Evolutionary conservation across 2,329 filamentous ascomycete species (phyloP).

Genomic region (Colletotrichum incanum): DNA sequence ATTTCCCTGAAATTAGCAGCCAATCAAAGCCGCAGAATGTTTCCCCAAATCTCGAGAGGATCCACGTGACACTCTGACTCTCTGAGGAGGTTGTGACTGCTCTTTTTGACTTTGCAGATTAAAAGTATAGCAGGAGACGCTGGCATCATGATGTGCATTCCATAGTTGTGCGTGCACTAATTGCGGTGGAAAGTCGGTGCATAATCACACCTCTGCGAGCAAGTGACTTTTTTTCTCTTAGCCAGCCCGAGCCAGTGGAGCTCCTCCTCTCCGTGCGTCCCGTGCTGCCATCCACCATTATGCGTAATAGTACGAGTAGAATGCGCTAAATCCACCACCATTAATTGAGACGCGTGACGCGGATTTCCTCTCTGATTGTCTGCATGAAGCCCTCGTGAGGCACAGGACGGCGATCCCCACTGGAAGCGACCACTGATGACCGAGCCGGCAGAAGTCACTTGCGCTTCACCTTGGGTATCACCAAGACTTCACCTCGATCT

Average conservation of each 20-base stretch:
- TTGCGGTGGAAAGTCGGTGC: not conserved
- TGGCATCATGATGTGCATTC: not conserved
- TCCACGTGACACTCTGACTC: constrained; percentile 54
- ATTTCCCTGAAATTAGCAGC: constrained; percentile 50
- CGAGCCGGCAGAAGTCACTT: not conserved
- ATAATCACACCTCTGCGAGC: constrained; percentile 14
- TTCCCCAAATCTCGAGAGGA: constrained; percentile 29
- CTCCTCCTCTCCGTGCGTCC: not conserved
- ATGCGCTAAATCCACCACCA: not conserved
- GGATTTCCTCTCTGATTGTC: constrained; percentile 10
- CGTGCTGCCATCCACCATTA: not conserved
- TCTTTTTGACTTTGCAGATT: not conserved
- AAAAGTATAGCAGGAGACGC: not conserved
- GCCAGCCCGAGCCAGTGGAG: constrained; percentile 9
- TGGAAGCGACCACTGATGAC: constrained; percentile 1
- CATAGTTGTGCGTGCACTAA: constrained; percentile 22
- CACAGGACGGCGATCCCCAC: constrained; percentile 18
- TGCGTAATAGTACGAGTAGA: not conserved
- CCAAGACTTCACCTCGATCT: not conserved
- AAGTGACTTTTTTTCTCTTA: constrained; percentile 11
- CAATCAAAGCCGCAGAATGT: constrained; percentile 42
- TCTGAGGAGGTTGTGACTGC: not conserved
- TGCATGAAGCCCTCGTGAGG: constrained; percentile 36
- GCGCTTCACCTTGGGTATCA: constrained; percentile 19
- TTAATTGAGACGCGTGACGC: constrained; percentile 37